Conservation (phyloP, 495 filamentous ascomycete genomes). For the Lindgomyces ingoldianus region DNA sequence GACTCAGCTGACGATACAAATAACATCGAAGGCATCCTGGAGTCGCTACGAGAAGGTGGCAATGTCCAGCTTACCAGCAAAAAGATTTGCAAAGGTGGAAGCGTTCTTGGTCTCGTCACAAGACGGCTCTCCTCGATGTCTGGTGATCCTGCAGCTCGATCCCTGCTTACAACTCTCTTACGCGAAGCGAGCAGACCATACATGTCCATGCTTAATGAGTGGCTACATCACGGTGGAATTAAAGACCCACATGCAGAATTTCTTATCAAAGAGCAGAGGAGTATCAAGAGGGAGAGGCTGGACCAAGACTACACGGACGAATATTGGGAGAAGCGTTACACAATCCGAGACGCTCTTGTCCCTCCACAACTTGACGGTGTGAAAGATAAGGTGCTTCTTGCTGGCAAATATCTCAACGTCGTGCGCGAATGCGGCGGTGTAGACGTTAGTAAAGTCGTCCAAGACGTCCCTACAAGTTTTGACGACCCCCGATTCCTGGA, state of each 20-base stretch:
- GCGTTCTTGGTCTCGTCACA: constrained; percentile 80
- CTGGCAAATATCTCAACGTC: constrained; percentile 97
- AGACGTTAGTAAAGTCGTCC: constrained; percentile 84
- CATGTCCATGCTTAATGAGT: constrained; percentile 98
- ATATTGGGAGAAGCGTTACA: constrained; percentile 98
- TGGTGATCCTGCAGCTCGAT: constrained; percentile 84
- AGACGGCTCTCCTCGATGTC: constrained; percentile 83
- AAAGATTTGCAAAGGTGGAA: constrained; percentile 92
- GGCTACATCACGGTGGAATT: constrained; percentile 94
- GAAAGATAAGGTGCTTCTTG: constrained; percentile 89
- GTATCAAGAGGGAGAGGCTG: constrained; percentile 84
- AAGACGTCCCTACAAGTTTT: constrained; percentile 86
- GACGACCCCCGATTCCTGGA: constrained; percentile 80
- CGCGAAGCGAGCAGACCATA: constrained; percentile 90
- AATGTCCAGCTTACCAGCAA: constrained; percentile 82
- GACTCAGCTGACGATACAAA: constrained; percentile 80
- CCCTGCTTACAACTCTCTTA: constrained; percentile 74
- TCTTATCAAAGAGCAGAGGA: constrained; percentile 91
- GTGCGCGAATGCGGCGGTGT: constrained; percentile 96
- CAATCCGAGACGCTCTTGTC: constrained; percentile 84
- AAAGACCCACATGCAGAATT: constrained; percentile 94
- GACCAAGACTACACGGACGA: constrained; percentile 98
- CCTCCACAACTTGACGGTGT: constrained; percentile 90
- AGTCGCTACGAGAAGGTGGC: constrained; percentile 74
- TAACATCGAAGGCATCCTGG: constrained; percentile 85